Conservation (phyloP, 306 rosid species). For the Begonia masoniana region DNA sequence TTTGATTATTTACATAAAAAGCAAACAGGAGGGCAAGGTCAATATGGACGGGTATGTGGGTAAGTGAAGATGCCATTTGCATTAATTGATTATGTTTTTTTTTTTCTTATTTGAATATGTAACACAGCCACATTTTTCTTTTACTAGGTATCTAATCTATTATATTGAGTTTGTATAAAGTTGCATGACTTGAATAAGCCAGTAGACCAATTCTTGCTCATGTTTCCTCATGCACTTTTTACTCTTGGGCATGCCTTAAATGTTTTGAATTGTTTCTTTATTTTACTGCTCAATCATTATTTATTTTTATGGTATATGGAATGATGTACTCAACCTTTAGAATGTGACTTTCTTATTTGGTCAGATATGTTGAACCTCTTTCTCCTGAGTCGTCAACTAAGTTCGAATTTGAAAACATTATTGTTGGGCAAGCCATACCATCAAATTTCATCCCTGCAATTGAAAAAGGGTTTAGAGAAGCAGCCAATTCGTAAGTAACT, state of each 20-base stretch:
- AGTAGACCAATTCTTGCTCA: too few relatives aligned
- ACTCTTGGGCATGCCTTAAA: too few relatives aligned
- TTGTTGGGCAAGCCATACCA: slow-evolving; percentile 95
- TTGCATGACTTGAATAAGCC: too few relatives aligned
- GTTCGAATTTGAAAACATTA: slow-evolving; percentile 87
- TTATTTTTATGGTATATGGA: too few relatives aligned
- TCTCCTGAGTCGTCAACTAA: slow-evolving; percentile 62
- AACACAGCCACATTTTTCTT: too few relatives aligned
- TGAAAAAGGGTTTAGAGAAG: slow-evolving; percentile 96
- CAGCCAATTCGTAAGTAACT: slow-evolving; percentile 79
- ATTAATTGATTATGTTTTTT: not conserved
- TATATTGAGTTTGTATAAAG: too few relatives aligned
- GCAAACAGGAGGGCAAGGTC: slow-evolving; percentile 97
- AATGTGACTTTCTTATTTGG: slow-evolving; percentile 1
- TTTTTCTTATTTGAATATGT: slow-evolving; percentile 1
- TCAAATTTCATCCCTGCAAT: slow-evolving; percentile 89
- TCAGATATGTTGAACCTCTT: slow-evolving; percentile 89
- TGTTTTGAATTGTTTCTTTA: too few relatives aligned
- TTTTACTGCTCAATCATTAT: too few relatives aligned
- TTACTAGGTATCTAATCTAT: too few relatives aligned
- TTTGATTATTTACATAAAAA: slow-evolving; percentile 96
- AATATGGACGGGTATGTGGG: slow-evolving; percentile 97
- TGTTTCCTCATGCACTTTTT: too few relatives aligned
- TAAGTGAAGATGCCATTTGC: slow-evolving; percentile 24
- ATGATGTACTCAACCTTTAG: too few relatives aligned